Base-by-base conservation (phyloP, 768 basidiomycete genomes). In the Auricularia sp. region DNA sequence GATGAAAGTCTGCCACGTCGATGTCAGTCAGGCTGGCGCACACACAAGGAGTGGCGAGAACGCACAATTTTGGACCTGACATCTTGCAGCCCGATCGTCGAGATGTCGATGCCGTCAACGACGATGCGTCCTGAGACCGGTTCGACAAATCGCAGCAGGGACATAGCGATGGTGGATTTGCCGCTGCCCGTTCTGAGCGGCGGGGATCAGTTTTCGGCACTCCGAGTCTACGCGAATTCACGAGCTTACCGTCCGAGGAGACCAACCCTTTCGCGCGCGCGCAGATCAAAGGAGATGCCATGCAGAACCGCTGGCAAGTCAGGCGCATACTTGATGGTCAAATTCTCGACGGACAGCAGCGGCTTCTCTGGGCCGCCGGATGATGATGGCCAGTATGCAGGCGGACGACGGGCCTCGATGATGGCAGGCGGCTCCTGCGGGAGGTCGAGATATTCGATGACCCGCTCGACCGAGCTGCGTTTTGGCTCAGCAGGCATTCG, bases 81-180 rank as follows among this genome's bases (percentile, higher is more conserved):
- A 61, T 77, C 76, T 39, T 74, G 72, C 18, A 77, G 70, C 6
- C 78, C 77, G 58, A 79, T 77, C 8, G 69, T 70, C 8, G 75
- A 73, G 62, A 78, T 77, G 67, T 79, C 77, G 60, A 79, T 75
- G 11, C 78, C 78, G 63, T 78, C 78, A 18, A 79, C 69, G 64
- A 74, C 42, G 56, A 79, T 76, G 43, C 66, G 71, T 1, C 78
- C 78, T 18, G 65, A 65, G 36, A 66, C 64, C 0, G 77, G 77
- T 51, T 79, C 77, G 1, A 74, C 68, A 63, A 79, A 79, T 14
- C 78, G 71, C 23, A 79, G 70, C 8, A 79, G 62, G 36, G 71
- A 68, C 73, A 76, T 76, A 3, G 74, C 75, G 18, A 77, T 67
- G 0, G 74, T 74, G 11, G 64, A 65, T 65, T 72, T 72, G 33